A percentile compares a stretch with the other conserved stretches of the same genome.
Conservation (phyloP, 371 early-diverging fungal genomes). For the Cokeromyces recurvatus region DNA sequence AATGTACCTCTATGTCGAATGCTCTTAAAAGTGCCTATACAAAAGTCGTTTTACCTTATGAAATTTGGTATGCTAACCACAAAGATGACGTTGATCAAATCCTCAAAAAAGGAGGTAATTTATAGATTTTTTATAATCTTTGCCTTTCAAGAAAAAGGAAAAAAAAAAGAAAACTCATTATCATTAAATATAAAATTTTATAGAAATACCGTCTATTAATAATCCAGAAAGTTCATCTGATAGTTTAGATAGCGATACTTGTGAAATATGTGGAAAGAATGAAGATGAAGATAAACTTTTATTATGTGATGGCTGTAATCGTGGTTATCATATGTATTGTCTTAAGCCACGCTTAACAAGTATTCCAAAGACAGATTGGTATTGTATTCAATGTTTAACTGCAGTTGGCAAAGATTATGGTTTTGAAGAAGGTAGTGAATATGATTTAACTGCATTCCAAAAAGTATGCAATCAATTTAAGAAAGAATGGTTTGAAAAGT, state of each 20-base stretch:
- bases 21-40: conserved; percentile 74
- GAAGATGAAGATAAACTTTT: conserved; percentile 65
- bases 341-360: conserved; percentile 63
- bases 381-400: conserved; percentile 79
- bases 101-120: neutral
- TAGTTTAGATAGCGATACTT: conserved; percentile 32
- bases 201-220: too few species aligned
- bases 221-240: neutral
- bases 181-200: neutral
- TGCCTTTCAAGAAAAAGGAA: conserved; percentile 3
- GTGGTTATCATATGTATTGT: conserved; percentile 80
- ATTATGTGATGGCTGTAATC: conserved; percentile 86
- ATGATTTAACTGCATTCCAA: conserved; percentile 78
- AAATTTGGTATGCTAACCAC: conserved; percentile 52
- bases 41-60: conserved; percentile 83
- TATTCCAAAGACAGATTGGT: conserved; percentile 81
- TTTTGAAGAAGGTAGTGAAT: conserved; percentile 83
- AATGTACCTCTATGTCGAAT: conserved; percentile 82
- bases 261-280: conserved; percentile 56
- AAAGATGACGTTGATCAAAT: conserved; percentile 16
- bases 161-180: neutral
- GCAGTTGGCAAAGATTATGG: conserved; percentile 86
- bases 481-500: conserved; percentile 57
- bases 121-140: too few species aligned
- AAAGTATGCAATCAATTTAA: conserved; percentile 79